These are phyloP conservation scores for Ceratocystis cacaofunesta DNA, from an alignment of 2,329 filamentous ascomycete genomes.

Conservation along the genomic window DNA sequence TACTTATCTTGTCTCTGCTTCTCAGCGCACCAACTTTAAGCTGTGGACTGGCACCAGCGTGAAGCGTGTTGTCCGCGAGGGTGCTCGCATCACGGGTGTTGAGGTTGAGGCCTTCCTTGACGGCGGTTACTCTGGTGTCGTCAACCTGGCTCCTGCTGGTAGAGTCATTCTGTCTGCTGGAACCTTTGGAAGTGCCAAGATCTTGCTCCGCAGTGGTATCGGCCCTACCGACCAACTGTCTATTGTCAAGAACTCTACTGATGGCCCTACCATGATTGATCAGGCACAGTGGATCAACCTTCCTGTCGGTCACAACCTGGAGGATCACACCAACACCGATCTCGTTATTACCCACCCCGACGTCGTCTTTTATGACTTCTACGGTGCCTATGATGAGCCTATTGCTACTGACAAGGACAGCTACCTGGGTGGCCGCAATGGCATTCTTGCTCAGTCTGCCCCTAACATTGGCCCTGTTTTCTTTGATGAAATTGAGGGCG, in stretches of 20 bases:
- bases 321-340: slow-evolving; percentile 42
- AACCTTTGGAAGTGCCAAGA: slow-evolving; percentile 53
- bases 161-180: slow-evolving; percentile 55
- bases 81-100: slow-evolving; percentile 49
- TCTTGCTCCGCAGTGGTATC: slow-evolving; percentile 53
- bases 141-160: slow-evolving; percentile 47
- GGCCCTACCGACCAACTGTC: slow-evolving; percentile 46
- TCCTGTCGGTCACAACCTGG: slow-evolving; percentile 44
- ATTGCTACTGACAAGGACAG: slow-evolving; percentile 28
- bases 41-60: slow-evolving; percentile 52
- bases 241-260: slow-evolving; percentile 34
- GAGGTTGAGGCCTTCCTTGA: slow-evolving; percentile 44
- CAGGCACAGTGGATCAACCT: slow-evolving; percentile 40
- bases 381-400: slow-evolving; percentile 40
- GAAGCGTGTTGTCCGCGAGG: slow-evolving; percentile 49
- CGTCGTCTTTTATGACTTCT: slow-evolving; percentile 48
- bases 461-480: slow-evolving; percentile 48
- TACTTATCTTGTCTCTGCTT: slow-evolving; percentile 52
- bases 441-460: slow-evolving; percentile 48
- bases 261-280: slow-evolving; percentile 37
- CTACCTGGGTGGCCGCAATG: slow-evolving; percentile 34
- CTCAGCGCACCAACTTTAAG: slow-evolving; percentile 47
- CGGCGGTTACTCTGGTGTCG: slow-evolving; percentile 39
- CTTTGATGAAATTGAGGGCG: slow-evolving; percentile 38
- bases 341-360: slow-evolving; percentile 30